These are phyloP conservation scores for Canavalia ensiformis DNA, from an alignment of 306 rosid species.

Conservation along the genomic window DNA sequence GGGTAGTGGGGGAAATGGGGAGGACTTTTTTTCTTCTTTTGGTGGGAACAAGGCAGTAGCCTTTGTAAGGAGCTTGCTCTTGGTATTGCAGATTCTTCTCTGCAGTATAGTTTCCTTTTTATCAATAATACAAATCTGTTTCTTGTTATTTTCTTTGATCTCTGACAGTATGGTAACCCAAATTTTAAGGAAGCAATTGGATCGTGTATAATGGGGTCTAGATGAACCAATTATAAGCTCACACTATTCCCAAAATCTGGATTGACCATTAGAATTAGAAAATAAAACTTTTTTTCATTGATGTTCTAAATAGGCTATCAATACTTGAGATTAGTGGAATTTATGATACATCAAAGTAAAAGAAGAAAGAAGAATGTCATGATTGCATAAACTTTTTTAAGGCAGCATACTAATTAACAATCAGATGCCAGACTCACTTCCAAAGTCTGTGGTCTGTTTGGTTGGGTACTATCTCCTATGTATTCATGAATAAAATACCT, in stretches of 20 bases:
- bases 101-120: too few species aligned
- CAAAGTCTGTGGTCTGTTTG: background rate
- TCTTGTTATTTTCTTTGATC: too few species aligned
- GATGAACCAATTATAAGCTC: background rate
- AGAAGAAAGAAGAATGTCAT: background rate
- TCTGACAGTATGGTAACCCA: background rate
- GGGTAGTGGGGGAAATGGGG: too few species aligned
- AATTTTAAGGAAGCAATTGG: background rate
- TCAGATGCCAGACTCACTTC: background rate
- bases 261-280: slow-evolving; percentile 1
- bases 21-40: too few species aligned
- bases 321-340: background rate
- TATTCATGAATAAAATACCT: slow-evolving; percentile 57
- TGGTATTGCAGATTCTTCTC: too few species aligned
- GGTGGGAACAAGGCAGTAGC: too few species aligned
- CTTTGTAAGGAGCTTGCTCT: too few species aligned
- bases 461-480: background rate
- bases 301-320: background rate
- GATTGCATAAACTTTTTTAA: background rate
- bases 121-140: too few species aligned
- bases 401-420: background rate
- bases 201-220: background rate
- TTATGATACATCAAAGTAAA: background rate
- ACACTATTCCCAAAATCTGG: slow-evolving; percentile 1
- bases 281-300: background rate